Evolutionary conservation across 2,329 filamentous ascomycete species (phyloP).

Genomic region (Thelonectria discophora): DNA sequence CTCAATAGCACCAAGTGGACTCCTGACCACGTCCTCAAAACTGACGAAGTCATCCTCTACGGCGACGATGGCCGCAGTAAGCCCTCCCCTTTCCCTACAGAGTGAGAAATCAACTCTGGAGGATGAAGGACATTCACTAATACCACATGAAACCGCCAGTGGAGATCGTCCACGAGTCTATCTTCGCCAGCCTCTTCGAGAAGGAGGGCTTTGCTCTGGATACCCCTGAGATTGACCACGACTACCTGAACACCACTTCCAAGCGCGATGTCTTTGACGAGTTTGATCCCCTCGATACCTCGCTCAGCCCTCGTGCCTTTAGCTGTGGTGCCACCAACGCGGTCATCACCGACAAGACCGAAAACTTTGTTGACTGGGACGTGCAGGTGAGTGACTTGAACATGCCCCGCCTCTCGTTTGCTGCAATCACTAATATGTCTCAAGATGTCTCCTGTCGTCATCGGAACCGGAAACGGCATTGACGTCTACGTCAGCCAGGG

Average conservation of each 20-base stretch:
- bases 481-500: slow-evolving; percentile 23
- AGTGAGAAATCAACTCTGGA: neutral
- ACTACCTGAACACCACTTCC: slow-evolving; percentile 5
- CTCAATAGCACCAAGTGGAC: slow-evolving; percentile 30
- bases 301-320: neutral
- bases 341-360: slow-evolving; percentile 21
- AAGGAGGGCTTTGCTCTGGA: neutral
- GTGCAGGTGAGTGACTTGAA: slow-evolving; percentile 1
- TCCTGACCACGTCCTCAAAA: slow-evolving; percentile 25
- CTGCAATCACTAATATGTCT: neutral
- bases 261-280: neutral
- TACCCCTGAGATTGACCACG: neutral
- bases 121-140: neutral
- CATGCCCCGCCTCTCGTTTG: neutral
- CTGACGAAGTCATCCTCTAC: slow-evolving; percentile 32
- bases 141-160: neutral
- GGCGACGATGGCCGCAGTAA: slow-evolving; percentile 16
- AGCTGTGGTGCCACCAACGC: slow-evolving; percentile 12
- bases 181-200: neutral
- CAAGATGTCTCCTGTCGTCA: slow-evolving; percentile 24
- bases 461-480: slow-evolving; percentile 13
- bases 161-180: slow-evolving; percentile 10
- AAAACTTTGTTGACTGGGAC: slow-evolving; percentile 26
- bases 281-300: neutral
- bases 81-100: neutral